Base-by-base conservation (phyloP, 257 asterid species). In the Petrea volubilis region DNA sequence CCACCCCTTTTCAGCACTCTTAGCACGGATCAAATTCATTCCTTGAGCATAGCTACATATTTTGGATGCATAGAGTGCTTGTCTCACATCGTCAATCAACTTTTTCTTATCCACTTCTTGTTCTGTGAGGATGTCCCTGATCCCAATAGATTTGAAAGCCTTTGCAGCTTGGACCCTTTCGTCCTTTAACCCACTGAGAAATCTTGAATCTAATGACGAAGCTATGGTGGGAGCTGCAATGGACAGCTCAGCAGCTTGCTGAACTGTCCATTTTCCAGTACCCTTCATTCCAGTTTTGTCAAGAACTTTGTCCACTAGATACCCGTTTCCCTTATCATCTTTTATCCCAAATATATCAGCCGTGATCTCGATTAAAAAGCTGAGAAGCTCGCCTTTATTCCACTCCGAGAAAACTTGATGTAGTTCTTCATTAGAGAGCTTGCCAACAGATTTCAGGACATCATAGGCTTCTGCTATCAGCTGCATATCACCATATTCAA, bases 221-320 rank as follows among this genome's bases (percentile, higher is more conserved):
- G 96, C 96, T 40, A 84, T 86, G 5, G 96, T 84, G 13, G 96
- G 92, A 79, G 93, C 89, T 60, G 92, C 92, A 68, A 86, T 64
- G 34, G 90, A 88, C 18, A 88, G 85, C 59, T 88, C 96, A 21
- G 93, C 93, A 76, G 92, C 96, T 88, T 88, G 92, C 74, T 88
- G 96, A 27, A 88, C 84, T 0, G 93, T 88, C 96, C 90, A 86
- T 68, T 88, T 88, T 18, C 92, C 96, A 24, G 96, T 88, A 15
- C 96, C 96, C 82, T 88, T 88, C 90, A 88, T 88, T 15, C 96
- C 96, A 4, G 92, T 88, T 79, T 88, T 88, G 60, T 88, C 92
- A 6, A 86, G 80, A 73, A 88, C 96, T 79, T 88, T 88, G 86
- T 88, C 96, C 6, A 88, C 86, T 46, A 88, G 60, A 76, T 79